These are phyloP conservation scores for Nannochloropsis oceanica DNA, from an alignment of 108 stramenopile genomes.

Conservation along the genomic window DNA sequence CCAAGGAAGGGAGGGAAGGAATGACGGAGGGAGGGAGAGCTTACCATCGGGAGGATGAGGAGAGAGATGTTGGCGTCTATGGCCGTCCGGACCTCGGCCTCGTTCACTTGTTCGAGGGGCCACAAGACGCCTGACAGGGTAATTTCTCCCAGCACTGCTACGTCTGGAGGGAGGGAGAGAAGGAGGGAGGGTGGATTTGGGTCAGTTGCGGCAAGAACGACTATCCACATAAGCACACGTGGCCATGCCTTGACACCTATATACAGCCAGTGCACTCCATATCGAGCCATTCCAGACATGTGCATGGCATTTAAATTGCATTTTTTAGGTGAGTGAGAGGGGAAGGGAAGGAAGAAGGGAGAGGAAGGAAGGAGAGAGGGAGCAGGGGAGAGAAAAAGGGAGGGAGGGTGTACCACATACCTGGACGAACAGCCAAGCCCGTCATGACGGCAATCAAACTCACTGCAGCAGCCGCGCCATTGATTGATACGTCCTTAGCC, in stretches of 20 bases:
- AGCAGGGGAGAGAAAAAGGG: too few relatives aligned
- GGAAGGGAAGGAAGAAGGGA: background rate
- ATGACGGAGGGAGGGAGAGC: background rate
- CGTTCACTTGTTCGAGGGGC: background rate
- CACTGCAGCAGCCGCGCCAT: background rate
- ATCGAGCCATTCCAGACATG: too few relatives aligned
- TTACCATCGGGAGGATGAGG: background rate
- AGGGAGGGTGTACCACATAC: too few relatives aligned
- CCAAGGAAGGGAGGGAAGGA: background rate
- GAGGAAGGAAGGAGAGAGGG: background rate
- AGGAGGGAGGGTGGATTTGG: background rate
- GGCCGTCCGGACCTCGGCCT: background rate
- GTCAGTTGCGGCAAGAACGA: too few relatives aligned
- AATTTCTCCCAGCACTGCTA: background rate
- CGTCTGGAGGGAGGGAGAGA: background rate
- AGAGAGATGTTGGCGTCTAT: background rate
- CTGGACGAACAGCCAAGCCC: background rate
- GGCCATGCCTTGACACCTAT: too few relatives aligned
- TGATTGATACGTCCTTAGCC: background rate
- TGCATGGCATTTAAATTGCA: too few relatives aligned
- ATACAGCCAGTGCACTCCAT: too few relatives aligned
- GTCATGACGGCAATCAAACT: background rate
- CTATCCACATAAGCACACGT: too few relatives aligned
- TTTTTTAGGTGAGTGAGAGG: background rate
- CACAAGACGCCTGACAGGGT: background rate